Percentiles rank a stretch among this genome's conserved stretches.
phyloP scores from a whole-genome alignment of 1,284 basidiomycete species.

The Papiliotrema nemorosa region DNA sequence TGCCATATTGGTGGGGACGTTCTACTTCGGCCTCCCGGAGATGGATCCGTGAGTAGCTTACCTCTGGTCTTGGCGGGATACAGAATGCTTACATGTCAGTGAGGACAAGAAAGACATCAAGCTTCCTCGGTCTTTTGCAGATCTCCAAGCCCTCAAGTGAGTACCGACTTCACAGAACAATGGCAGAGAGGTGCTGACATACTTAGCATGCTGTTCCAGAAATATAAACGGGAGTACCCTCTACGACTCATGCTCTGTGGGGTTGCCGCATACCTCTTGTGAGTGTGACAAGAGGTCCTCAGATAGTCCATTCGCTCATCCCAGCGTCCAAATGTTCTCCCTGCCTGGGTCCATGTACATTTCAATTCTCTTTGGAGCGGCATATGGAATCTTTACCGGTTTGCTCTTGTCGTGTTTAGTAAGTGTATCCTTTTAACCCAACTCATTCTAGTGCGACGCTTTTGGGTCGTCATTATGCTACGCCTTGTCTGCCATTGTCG shows the following conservation, averaged over 20 bases:
- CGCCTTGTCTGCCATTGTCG: slow-evolving; percentile 81
- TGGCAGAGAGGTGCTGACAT: slow-evolving; percentile 1
- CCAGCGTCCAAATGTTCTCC: slow-evolving; percentile 90
- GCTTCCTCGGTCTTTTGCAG: slow-evolving; percentile 75
- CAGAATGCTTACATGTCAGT: slow-evolving; percentile 47
- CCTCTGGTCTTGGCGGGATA: background rate
- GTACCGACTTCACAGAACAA: slow-evolving; percentile 2
- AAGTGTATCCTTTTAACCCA: slow-evolving; percentile 16
- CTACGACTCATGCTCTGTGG: slow-evolving; percentile 76
- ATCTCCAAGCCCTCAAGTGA: slow-evolving; percentile 73
- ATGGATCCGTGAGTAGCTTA: slow-evolving; percentile 64
- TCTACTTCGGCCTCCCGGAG: slow-evolving; percentile 74
- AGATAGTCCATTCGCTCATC: slow-evolving; percentile 33
- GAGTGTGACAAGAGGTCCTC: too few species aligned
- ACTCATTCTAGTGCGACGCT: slow-evolving; percentile 64
- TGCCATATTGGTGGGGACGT: slow-evolving; percentile 63
- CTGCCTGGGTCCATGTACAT: slow-evolving; percentile 98
- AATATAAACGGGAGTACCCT: slow-evolving; percentile 81
- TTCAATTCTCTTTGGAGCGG: slow-evolving; percentile 90
- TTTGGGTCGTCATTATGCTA: slow-evolving; percentile 91
- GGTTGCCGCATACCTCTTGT: slow-evolving; percentile 88
- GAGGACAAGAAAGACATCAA: slow-evolving; percentile 68
- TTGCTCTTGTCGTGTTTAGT: slow-evolving; percentile 81
- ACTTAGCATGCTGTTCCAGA: slow-evolving; percentile 67
- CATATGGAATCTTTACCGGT: slow-evolving; percentile 88